These are phyloP conservation scores for Parafenestella ontariensis DNA, from an alignment of 2,329 filamentous ascomycete genomes.

Conservation along the genomic window DNA sequence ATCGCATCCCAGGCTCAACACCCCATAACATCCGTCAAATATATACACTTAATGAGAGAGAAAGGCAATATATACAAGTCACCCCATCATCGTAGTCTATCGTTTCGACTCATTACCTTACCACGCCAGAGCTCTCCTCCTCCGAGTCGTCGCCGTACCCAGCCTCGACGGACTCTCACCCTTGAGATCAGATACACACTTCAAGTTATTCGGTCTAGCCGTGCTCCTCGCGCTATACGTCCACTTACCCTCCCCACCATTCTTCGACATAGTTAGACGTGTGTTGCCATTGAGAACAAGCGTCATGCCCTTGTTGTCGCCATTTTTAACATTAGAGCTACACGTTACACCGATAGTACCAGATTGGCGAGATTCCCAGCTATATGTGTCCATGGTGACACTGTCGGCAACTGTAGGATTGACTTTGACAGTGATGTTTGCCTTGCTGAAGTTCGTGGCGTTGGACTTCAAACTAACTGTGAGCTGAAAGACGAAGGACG, in stretches of 20 bases:
- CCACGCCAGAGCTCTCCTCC: slow-evolving; percentile 13
- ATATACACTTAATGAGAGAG: not conserved
- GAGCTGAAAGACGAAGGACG: slow-evolving; percentile 38
- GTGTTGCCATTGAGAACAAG: slow-evolving; percentile 36
- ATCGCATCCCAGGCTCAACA: not conserved
- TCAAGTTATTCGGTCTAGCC: slow-evolving; percentile 38
- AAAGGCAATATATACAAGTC: not conserved
- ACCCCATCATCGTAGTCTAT: not conserved
- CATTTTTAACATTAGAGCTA: slow-evolving; percentile 45
- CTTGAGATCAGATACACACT: slow-evolving; percentile 32
- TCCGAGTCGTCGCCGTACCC: slow-evolving; percentile 28
- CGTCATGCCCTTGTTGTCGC: slow-evolving; percentile 37
- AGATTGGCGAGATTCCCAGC: slow-evolving; percentile 36
- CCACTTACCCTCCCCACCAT: slow-evolving; percentile 35
- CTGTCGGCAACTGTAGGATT: slow-evolving; percentile 32
- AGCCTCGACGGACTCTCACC: slow-evolving; percentile 32
- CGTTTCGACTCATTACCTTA: not conserved
- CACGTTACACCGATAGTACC: slow-evolving; percentile 44
- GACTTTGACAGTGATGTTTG: slow-evolving; percentile 38
- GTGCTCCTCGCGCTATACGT: slow-evolving; percentile 31
- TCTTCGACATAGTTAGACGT: slow-evolving; percentile 29
- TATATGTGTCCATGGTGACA: slow-evolving; percentile 45
- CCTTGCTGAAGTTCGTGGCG: slow-evolving; percentile 28
- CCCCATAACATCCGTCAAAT: not conserved
- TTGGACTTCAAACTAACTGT: slow-evolving; percentile 37